phyloP scores from a whole-genome alignment of 768 basidiomycete genomes.

The Termitomyces sp. region DNA sequence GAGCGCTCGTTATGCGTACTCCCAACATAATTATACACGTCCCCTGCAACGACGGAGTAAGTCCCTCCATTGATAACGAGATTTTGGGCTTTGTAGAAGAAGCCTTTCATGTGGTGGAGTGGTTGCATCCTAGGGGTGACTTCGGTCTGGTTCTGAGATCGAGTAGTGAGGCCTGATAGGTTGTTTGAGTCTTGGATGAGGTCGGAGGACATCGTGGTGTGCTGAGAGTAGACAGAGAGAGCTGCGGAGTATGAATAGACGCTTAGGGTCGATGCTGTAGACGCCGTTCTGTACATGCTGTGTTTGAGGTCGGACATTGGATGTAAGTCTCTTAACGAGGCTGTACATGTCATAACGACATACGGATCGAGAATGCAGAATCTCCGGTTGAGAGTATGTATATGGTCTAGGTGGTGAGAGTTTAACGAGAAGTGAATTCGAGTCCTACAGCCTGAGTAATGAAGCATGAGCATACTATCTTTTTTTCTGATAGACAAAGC shows the following conservation, averaged over 20 bases:
- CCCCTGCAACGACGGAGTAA: neutral
- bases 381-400: neutral
- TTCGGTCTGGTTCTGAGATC: neutral
- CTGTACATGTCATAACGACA: neutral
- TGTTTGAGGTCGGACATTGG: neutral
- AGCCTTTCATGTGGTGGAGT: neutral
- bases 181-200: neutral
- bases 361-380: neutral
- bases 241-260: neutral
- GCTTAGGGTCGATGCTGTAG: neutral
- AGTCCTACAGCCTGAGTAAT: too few relatives aligned
- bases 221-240: neutral
- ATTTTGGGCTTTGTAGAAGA: neutral
- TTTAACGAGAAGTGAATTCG: too few relatives aligned
- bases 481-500: too few relatives aligned
- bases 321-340: neutral
- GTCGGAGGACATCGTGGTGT: neutral
- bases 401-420: too few relatives aligned
- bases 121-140: neutral
- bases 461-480: too few relatives aligned
- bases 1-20: constrained; percentile 5
- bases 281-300: neutral
- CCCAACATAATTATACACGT: neutral
- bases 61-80: neutral
- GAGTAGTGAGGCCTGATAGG: neutral